Percentiles rank a stretch among this genome's conserved stretches.
Evolutionary conservation across 768 basidiomycete genomes (phyloP).

Genomic region (Candolleomyces efflorescens): DNA sequence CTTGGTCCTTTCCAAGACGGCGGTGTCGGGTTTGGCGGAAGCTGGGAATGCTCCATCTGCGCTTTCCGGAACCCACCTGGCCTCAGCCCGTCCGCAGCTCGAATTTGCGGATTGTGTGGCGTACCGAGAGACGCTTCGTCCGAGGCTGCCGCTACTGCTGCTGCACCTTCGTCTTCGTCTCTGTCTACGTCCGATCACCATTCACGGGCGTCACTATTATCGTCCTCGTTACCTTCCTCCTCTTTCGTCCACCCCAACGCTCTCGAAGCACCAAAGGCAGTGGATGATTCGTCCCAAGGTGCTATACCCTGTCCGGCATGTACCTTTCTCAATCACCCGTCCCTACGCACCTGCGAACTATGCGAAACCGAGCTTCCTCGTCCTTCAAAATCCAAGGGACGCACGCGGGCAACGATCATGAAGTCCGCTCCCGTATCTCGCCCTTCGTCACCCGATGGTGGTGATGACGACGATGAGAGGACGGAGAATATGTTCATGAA

Average conservation of each 20-base stretch:
- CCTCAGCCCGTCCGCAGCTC: conserved; percentile 60
- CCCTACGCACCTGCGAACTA: conserved; percentile 75
- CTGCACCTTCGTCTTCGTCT: conserved; percentile 20
- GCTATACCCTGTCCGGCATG: conserved; percentile 76
- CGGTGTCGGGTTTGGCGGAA: conserved; percentile 8
- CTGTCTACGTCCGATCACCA: conserved; percentile 29
- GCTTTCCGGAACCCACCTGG: conserved; percentile 78
- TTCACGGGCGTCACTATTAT: conserved; percentile 28
- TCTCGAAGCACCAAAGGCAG: not conserved
- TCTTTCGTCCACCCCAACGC: conserved; percentile 18
- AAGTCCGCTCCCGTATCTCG: conserved; percentile 68
- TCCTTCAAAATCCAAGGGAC: not conserved
- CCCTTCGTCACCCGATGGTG: conserved; percentile 45
- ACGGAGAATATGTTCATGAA: conserved; percentile 51
- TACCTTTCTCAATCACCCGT: conserved; percentile 88
- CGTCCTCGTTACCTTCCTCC: conserved; percentile 2
- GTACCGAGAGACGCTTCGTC: conserved; percentile 51
- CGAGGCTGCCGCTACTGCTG: conserved; percentile 3
- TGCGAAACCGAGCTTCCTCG: conserved; percentile 68
- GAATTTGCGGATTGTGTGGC: conserved; percentile 80
- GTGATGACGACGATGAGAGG: conserved; percentile 30
- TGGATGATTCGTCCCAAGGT: conserved; percentile 10
- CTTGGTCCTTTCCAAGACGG: not conserved
- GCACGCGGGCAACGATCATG: conserved; percentile 22
- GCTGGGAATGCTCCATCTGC: conserved; percentile 89